Evolutionary conservation across 805 yeast species (phyloP).

Genomic region (Saturnispora serradocipensis): DNA sequence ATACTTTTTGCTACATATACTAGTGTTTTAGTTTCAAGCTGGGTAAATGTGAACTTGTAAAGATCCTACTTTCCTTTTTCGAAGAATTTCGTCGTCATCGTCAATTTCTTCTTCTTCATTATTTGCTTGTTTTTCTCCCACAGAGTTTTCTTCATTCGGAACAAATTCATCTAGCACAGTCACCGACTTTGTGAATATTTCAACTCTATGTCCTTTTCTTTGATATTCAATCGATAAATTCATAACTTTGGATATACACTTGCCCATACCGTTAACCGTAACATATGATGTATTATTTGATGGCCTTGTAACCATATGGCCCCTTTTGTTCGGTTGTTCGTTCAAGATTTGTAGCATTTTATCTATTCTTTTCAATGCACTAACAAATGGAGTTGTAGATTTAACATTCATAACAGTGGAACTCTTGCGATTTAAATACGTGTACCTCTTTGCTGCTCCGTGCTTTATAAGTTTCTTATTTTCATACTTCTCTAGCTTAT

Average conservation of each 20-base stretch:
- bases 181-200: conserved; percentile 53
- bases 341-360: conserved; percentile 33
- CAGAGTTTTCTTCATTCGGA: not conserved
- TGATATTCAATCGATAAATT: conserved; percentile 54
- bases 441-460: conserved; percentile 38
- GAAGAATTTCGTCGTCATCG: conserved; percentile 27
- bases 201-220: conserved; percentile 43
- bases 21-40: not conserved
- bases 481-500: conserved; percentile 2
- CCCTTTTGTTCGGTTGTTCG: conserved; percentile 35
- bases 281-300: conserved; percentile 31
- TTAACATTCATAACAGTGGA: conserved; percentile 50
- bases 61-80: conserved; percentile 39
- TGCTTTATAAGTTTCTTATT: conserved; percentile 41
- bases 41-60: conserved; percentile 36
- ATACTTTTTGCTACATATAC: not conserved
- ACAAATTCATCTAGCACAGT: conserved; percentile 64
- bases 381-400: conserved; percentile 58
- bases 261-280: conserved; percentile 68
- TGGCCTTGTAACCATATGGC: conserved; percentile 20
- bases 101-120: conserved; percentile 9
- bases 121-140: not conserved
- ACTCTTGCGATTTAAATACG: conserved; percentile 30
- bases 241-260: conserved; percentile 54
- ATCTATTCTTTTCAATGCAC: conserved; percentile 58